These are phyloP conservation scores for Auricularia sp. DNA, from an alignment of 768 basidiomycete genomes.

Conservation along the genomic window DNA sequence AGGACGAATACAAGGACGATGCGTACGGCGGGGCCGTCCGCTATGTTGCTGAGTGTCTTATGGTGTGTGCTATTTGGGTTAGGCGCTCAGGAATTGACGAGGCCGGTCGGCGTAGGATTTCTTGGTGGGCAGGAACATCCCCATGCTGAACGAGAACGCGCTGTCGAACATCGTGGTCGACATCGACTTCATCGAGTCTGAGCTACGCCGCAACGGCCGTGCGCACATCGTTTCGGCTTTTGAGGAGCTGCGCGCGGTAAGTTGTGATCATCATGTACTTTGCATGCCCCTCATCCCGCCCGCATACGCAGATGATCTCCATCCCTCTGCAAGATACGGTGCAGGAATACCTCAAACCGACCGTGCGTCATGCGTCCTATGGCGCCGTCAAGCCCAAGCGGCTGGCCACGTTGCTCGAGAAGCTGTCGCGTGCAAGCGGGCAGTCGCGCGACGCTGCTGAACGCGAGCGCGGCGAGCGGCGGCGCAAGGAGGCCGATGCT, in stretches of 20 bases:
- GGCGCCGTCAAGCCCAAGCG: slow-evolving; percentile 56
- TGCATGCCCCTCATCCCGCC: neutral
- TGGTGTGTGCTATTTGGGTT: slow-evolving; percentile 44
- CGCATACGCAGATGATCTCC: slow-evolving; percentile 29
- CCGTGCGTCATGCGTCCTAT: slow-evolving; percentile 57
- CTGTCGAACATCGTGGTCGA: slow-evolving; percentile 79
- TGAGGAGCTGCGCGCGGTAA: slow-evolving; percentile 66
- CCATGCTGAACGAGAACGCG: slow-evolving; percentile 80
- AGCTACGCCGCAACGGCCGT: slow-evolving; percentile 66
- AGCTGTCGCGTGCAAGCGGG: slow-evolving; percentile 59
- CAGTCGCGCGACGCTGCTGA: slow-evolving; percentile 47
- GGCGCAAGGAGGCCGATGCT: slow-evolving; percentile 68
- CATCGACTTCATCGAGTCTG: slow-evolving; percentile 80
- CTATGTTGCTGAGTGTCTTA: slow-evolving; percentile 78
- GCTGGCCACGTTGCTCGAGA: slow-evolving; percentile 66
- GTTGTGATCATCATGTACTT: slow-evolving; percentile 15
- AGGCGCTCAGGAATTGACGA: neutral
- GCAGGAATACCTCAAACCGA: slow-evolving; percentile 68
- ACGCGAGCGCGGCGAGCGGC: slow-evolving; percentile 58
- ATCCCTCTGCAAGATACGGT: slow-evolving; percentile 66
- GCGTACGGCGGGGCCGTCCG: slow-evolving; percentile 82
- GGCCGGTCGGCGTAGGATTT: slow-evolving; percentile 43
- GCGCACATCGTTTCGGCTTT: slow-evolving; percentile 63
- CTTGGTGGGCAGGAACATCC: slow-evolving; percentile 62
- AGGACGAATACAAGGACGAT: slow-evolving; percentile 77